Evolutionary conservation across 345 rosid genomes (phyloP).

Genomic region (Trapa incisa): DNA sequence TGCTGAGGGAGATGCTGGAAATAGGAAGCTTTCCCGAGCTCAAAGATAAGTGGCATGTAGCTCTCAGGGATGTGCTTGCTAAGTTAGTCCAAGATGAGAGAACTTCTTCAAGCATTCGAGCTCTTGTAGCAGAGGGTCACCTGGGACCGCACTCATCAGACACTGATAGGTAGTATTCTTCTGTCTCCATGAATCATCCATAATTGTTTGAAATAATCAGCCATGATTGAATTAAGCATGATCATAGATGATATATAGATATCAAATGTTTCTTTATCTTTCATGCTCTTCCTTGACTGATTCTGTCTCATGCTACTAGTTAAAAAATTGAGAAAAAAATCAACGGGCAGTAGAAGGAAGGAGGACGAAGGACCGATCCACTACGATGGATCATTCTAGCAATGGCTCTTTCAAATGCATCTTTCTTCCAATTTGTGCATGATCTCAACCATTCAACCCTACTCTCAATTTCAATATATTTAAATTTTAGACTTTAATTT

Average conservation of each 20-base stretch:
- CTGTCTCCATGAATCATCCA: neutral
- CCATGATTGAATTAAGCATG: no score
- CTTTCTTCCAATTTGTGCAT: no score
- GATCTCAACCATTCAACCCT: no score
- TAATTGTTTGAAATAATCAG: neutral
- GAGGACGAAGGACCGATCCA: no score
- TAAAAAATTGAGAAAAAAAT: no score
- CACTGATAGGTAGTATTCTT: constrained; percentile 3
- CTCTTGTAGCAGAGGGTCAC: constrained; percentile 33
- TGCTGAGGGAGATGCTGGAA: constrained; percentile 47
- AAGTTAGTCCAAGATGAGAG: constrained; percentile 39
- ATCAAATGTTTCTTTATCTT: neutral
- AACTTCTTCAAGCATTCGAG: constrained; percentile 36
- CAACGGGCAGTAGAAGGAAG: no score
- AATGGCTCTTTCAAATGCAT: no score
- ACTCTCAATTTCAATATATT: no score
- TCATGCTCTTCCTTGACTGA: no score
- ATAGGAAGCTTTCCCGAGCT: constrained; percentile 37
- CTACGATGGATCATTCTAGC: no score
- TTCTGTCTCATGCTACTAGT: no score
- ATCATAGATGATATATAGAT: neutral
- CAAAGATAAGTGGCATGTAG: constrained; percentile 31
- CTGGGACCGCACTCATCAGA: constrained; percentile 13
- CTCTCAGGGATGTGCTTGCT: constrained; percentile 32
- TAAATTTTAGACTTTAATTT: no score